These are phyloP conservation scores for Zostera marina DNA, from an alignment of 116 monocot genomes.

Conservation along the genomic window DNA sequence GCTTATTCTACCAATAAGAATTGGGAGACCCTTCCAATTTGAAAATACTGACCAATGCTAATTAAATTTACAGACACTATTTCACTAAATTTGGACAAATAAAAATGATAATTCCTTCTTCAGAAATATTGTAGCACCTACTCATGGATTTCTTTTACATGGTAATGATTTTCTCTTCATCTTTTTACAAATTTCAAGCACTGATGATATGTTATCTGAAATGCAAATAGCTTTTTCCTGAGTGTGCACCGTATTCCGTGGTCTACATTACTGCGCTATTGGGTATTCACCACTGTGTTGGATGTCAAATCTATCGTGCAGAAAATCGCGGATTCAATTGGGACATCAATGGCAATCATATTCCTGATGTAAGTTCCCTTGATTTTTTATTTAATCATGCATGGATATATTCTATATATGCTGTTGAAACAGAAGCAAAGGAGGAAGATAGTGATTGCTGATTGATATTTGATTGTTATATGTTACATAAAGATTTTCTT, in stretches of 20 bases:
- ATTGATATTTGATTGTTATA: too few species aligned
- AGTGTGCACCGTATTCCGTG: constrained; percentile 87
- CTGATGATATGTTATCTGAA: background rate
- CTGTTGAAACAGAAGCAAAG: too few species aligned
- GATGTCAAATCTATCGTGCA: constrained; percentile 84
- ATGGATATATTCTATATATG: background rate
- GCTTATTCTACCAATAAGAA: too few species aligned
- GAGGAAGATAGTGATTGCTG: too few species aligned
- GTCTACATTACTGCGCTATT: constrained; percentile 62
- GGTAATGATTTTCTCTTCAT: background rate
- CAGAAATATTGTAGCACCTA: background rate
- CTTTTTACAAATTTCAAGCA: background rate
- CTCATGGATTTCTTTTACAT: background rate
- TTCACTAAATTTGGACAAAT: too few species aligned
- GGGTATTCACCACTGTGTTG: constrained; percentile 45
- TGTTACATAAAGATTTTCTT: too few species aligned
- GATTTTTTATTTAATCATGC: background rate
- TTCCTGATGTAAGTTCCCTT: constrained; percentile 34
- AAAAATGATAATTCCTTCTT: too few species aligned
- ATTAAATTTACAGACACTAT: too few species aligned
- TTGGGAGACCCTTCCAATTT: too few species aligned
- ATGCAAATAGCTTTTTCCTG: constrained; percentile 50
- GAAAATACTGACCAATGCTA: too few species aligned
- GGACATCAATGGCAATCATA: constrained; percentile 69
- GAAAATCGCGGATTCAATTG: constrained; percentile 73